Conservation (phyloP, 1,284 basidiomycete species). For the Boletus smithii region DNA sequence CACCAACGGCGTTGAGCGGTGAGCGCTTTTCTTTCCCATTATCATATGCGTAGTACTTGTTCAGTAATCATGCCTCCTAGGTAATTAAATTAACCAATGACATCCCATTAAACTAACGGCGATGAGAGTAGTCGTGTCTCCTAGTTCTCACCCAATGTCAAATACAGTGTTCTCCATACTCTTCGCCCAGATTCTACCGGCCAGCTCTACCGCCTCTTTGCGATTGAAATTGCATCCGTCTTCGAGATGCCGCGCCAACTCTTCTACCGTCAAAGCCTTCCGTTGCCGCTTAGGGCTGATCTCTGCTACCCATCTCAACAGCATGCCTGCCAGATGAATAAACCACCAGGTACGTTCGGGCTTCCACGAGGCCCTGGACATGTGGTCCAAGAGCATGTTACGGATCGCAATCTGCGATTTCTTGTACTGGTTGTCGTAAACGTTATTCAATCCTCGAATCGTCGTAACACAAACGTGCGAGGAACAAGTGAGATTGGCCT, state of each 20-base stretch:
- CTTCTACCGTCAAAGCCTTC: slow-evolving; percentile 14
- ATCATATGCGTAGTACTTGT: too few species aligned
- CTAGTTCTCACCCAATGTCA: too few species aligned
- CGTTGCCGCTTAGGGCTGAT: slow-evolving; percentile 6
- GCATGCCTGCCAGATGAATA: slow-evolving; percentile 20
- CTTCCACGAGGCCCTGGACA: slow-evolving; percentile 21
- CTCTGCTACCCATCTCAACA: slow-evolving; percentile 20
- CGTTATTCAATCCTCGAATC: slow-evolving; percentile 9
- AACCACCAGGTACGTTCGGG: slow-evolving; percentile 21
- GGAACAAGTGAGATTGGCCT: slow-evolving; percentile 13
- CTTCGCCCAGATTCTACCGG: slow-evolving; percentile 17
- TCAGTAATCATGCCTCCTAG: too few species aligned
- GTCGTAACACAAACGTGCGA: slow-evolving; percentile 26
- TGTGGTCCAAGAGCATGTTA: slow-evolving; percentile 19
- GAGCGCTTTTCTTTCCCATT: too few species aligned
- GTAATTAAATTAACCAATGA: too few species aligned
- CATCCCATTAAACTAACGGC: too few species aligned
- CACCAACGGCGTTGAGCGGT: too few species aligned
- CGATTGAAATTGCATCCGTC: slow-evolving; percentile 13
- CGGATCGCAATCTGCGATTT: slow-evolving; percentile 16
- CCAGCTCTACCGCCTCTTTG: slow-evolving; percentile 17
- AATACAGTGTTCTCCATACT: slow-evolving; percentile 9
- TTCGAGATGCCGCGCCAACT: slow-evolving; percentile 18
- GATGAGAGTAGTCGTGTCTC: too few species aligned
- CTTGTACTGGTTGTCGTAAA: slow-evolving; percentile 15